Conservation (phyloP, 2,329 filamentous ascomycete genomes). For the Colletotrichum gigasporum region DNA sequence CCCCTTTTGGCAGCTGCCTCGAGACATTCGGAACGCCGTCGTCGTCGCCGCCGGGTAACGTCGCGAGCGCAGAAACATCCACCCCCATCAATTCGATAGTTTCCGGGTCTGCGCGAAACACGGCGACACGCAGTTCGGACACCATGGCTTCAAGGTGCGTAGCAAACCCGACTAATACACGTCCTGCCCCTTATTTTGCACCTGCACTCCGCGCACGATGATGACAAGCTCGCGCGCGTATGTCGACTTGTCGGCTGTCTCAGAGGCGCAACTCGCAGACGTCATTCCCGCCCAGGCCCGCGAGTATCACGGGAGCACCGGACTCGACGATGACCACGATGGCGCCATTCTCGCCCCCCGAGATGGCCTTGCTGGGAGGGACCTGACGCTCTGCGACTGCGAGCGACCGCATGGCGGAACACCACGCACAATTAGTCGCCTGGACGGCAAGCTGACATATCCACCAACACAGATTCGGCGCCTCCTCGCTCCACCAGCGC, state of each 20-base stretch:
- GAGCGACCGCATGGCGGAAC: no score
- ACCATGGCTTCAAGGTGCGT: slow-evolving; percentile 32
- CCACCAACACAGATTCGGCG: slow-evolving; percentile 64
- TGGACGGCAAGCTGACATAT: neutral
- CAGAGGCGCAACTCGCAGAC: no score
- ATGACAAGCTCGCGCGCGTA: slow-evolving; percentile 15
- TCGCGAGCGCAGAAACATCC: neutral
- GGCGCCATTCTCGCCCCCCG: no score
- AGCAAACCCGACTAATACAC: no score
- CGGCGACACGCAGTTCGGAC: slow-evolving; percentile 4
- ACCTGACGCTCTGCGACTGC: no score
- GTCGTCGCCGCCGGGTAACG: neutral
- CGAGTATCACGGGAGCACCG: no score
- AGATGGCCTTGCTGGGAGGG: no score
- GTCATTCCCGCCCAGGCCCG: no score
- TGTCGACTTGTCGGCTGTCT: no score
- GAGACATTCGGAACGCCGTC: neutral
- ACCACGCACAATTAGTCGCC: no score
- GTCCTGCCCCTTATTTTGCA: no score
- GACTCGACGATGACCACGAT: no score
- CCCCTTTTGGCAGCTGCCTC: neutral
- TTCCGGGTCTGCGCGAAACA: neutral
- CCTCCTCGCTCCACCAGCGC: slow-evolving; percentile 77
- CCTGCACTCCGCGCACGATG: slow-evolving; percentile 6
- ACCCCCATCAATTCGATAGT: neutral